Base-by-base conservation (phyloP, 352 stramenopile genomes). In the Phytopythium sindhum region DNA sequence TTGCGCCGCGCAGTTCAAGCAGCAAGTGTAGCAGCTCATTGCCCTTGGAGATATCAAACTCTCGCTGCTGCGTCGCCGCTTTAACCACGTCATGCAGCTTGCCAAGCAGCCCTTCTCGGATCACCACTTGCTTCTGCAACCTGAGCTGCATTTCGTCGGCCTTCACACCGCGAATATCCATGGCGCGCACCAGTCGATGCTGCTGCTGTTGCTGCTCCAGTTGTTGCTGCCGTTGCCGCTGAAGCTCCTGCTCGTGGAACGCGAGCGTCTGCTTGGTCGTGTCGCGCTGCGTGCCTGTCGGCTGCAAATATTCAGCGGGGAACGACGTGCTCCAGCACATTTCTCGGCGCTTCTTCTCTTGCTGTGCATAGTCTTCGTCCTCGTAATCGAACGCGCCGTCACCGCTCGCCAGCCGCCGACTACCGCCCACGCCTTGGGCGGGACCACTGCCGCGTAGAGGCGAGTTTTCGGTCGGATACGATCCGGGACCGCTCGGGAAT, bases 241-340 rank as follows among this genome's bases (percentile, higher is more conserved):
- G 66, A 14, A 61, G 56, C 41, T 69, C 63, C 19, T 90, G 80
- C 57, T 88, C 75, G 17, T 87, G 64, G 47, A 81, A 91, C n/a
- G 74, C 78, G 24, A 91, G 66, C 3, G 82, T 90, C 37, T 80
- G 72, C 63, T 82, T 74, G 24, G 76, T 86, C 62, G 87, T 70
- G 1, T 55, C 64, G 35, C 65, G 63, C 39, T 78, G 68, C 56
- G 76, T 66, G 31, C 57, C 52, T 65, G 68, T 41, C 57, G 56
- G 41, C 1, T 65, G 55, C 19, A 82, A 64, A 52, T 92, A 92
- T 48, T 92, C 83, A 21, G 80, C 81, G 29, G 81, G 81, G 44
- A 76, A 92, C 1, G 80, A 90, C 26, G 81, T 88, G 60, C 76
- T 87, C 83, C 83, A 92, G 21, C 83, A 74, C 62, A 85, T 81